Base-by-base conservation (phyloP, 1,284 basidiomycete genomes). In the Tylopilus sp. region DNA sequence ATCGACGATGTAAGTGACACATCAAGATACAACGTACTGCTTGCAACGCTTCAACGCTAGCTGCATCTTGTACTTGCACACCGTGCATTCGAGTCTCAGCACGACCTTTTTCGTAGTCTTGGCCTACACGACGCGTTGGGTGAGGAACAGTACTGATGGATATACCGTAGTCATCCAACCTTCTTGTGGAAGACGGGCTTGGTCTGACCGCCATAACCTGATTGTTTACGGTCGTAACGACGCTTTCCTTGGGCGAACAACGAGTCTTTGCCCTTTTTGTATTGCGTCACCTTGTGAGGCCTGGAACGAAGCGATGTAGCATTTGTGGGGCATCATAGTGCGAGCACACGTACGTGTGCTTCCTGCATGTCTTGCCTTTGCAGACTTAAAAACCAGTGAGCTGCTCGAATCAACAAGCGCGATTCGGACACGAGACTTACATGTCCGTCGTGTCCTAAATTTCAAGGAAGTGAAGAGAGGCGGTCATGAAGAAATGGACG, bases 161-260 rank as follows among this genome's bases (percentile, higher is more conserved):
- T 25, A 10, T 11, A 8, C 6, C 9, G 11, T 15, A 13, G 26
- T 33, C n/a, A 19, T 21, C 13, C 23, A 41, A 74, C 90, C 86
- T 94, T 96, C 81, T 95, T 98, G 90, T 98, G 96, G 89, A 98
- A 98, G 74, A 98, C 95, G 61, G 97, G 96, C 83, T 99, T 99
- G 59, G 96, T 99, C 82, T 97, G 95, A 81, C 96, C 96, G 90
- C 96, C 96, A 78, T 98, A 99, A 79, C 96, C 96, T 68, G 88
- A 89, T 76, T 97, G 94, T 82, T 97, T 97, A 66, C 91, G 86
- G 80, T 97, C 96, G 78, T 99, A 99, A 82, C 97, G 94, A 70
- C 96, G 92, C 88, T 99, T 99, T 77, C 96, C 97, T 79, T 99
- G 94, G 55, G 93, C 95, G 71, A 89, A 89, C 59, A 94, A 75